Percentiles rank a stretch among this genome's conserved stretches.
Evolutionary conservation across 306 rosid genomes (phyloP).

Genomic region (Leucaena leucocephala): DNA sequence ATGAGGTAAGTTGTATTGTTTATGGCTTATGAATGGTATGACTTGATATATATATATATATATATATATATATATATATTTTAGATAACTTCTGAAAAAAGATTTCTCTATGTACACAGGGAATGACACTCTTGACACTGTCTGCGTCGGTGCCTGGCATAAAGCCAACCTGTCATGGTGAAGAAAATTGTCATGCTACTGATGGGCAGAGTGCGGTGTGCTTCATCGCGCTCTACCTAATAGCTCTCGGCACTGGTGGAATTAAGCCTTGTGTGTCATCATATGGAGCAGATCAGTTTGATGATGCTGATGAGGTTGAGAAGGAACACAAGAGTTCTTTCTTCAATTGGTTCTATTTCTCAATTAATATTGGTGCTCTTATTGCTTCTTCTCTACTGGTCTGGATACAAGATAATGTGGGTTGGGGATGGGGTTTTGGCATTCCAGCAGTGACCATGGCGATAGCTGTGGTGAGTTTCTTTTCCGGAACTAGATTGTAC

Average conservation of each 20-base stretch:
- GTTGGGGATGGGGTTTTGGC: conserved; percentile 76
- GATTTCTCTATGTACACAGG: conserved; percentile 43
- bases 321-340: conserved; percentile 66
- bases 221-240: conserved; percentile 59
- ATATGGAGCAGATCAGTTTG: conserved; percentile 75
- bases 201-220: conserved; percentile 48
- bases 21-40: background rate
- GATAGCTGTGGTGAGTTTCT: conserved; percentile 62
- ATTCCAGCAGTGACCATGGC: conserved; percentile 71
- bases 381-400: conserved; percentile 64
- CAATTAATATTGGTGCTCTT: conserved; percentile 68
- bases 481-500: conserved; percentile 59
- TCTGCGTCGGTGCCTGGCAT: conserved; percentile 65
- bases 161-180: conserved; percentile 53
- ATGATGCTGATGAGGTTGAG: conserved; percentile 62
- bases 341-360: conserved; percentile 77
- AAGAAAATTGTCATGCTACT: conserved; percentile 52
- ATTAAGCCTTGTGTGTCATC: conserved; percentile 77
- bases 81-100: background rate
- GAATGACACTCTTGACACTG: conserved; percentile 73
- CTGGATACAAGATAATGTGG: conserved; percentile 55
- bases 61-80: background rate
- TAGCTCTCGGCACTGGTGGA: conserved; percentile 77
- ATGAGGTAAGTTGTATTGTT: background rate
- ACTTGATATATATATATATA: background rate